These are phyloP conservation scores for Boletus subparvulus DNA, from an alignment of 768 basidiomycete genomes.

Conservation along the genomic window DNA sequence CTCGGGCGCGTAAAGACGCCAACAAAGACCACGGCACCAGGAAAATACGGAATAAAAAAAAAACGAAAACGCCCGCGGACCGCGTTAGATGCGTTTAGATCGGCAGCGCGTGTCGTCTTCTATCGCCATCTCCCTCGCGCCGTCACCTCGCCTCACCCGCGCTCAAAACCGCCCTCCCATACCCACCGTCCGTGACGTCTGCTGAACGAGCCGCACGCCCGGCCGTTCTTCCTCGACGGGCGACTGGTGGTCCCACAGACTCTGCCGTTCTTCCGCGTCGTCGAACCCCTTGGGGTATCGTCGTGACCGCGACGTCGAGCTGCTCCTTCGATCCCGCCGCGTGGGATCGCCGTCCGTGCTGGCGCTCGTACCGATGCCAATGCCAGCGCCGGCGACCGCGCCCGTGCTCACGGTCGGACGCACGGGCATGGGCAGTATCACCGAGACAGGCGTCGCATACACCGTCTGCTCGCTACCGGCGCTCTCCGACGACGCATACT, in stretches of 20 bases:
- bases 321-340: constrained; percentile 35
- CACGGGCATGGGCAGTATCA: background rate
- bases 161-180: constrained; percentile 21
- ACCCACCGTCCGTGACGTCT: constrained; percentile 9
- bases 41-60: no score
- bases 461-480: constrained; percentile 17
- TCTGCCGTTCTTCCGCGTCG: constrained; percentile 61
- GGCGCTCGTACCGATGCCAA: background rate
- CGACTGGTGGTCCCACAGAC: constrained; percentile 46
- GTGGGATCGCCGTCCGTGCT: constrained; percentile 7
- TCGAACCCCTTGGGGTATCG: constrained; percentile 47
- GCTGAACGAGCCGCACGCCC: constrained; percentile 44
- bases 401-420: background rate
- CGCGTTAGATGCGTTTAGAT: background rate
- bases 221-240: constrained; percentile 22
- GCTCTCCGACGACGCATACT: constrained; percentile 13
- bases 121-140: no score
- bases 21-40: no score
- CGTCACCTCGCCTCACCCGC: background rate
- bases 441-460: constrained; percentile 14
- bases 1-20: no score
- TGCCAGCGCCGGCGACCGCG: no score
- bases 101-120: background rate
- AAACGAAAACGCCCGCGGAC: no score
- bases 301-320: constrained; percentile 47